Conservation (phyloP, 2,329 filamentous ascomycete genomes). For the Esteya vermicola region DNA sequence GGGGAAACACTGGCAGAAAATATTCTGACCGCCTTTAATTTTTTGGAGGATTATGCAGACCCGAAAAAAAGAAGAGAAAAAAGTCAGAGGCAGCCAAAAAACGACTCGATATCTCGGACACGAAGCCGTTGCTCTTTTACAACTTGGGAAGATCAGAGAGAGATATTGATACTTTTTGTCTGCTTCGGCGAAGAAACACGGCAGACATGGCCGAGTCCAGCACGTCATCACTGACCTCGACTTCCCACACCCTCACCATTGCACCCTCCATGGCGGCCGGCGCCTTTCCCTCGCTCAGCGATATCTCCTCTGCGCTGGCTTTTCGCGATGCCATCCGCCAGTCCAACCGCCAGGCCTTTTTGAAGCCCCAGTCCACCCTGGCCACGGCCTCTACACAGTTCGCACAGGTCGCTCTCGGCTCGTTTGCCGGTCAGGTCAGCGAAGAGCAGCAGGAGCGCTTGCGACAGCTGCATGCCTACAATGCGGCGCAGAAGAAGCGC, state of each 20-base stretch:
- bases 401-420: constrained; percentile 69
- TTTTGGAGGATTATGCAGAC: background rate
- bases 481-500: constrained; percentile 53
- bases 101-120: background rate
- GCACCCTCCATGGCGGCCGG: constrained; percentile 12
- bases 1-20: background rate
- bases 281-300: constrained; percentile 15
- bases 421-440: constrained; percentile 59
- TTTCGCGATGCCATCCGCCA: constrained; percentile 46
- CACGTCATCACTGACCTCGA: constrained; percentile 46
- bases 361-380: constrained; percentile 56
- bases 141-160: no score
- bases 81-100: no score
- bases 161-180: no score
- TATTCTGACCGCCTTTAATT: constrained; percentile 1
- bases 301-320: constrained; percentile 14
- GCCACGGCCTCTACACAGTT: constrained; percentile 57
- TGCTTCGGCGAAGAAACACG: background rate
- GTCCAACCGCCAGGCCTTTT: constrained; percentile 54
- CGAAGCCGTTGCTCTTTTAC: no score
- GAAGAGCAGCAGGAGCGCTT: constrained; percentile 56
- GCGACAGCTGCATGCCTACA: constrained; percentile 24
- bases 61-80: background rate
- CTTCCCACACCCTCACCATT: constrained; percentile 38
- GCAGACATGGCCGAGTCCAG: constrained; percentile 23